A percentile compares a stretch with the other conserved stretches of the same genome.
Evolutionary conservation across 257 asterid genomes (phyloP).

Genomic region (Penstemon davidsonii): DNA sequence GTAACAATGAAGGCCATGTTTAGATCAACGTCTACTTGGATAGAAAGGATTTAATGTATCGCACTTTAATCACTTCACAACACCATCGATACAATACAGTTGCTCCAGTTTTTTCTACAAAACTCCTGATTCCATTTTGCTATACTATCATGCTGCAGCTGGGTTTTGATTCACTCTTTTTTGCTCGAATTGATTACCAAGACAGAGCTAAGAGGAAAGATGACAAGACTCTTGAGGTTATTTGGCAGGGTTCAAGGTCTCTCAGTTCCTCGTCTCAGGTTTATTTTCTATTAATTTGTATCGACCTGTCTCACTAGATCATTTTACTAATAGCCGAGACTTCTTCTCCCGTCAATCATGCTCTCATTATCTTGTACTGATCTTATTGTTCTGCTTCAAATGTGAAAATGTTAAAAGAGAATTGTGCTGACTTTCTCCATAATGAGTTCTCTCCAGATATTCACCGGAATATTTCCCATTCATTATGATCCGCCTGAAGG

Average conservation of each 20-base stretch:
- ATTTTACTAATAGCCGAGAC: slow-evolving; percentile 19
- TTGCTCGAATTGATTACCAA: slow-evolving; percentile 85
- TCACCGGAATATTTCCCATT: slow-evolving; percentile 69
- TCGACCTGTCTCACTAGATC: slow-evolving; percentile 7
- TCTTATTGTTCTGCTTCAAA: slow-evolving; percentile 7
- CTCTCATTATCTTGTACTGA: slow-evolving; percentile 3
- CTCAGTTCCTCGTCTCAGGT: slow-evolving; percentile 82
- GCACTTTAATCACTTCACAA: slow-evolving; percentile 6
- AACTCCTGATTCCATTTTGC: slow-evolving; percentile 27
- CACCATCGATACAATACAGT: neutral
- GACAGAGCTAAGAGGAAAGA: slow-evolving; percentile 65
- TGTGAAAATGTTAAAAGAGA: slow-evolving; percentile 11
- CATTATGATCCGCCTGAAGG: slow-evolving; percentile 82
- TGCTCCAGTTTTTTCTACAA: neutral
- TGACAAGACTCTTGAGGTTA: slow-evolving; percentile 71
- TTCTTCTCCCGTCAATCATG: slow-evolving; percentile 1
- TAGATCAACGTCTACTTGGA: neutral
- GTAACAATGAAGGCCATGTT: neutral
- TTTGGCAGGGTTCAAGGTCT: slow-evolving; percentile 79
- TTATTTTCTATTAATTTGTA: slow-evolving; percentile 19
- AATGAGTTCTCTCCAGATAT: slow-evolving; percentile 52
- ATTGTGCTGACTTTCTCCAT: slow-evolving; percentile 28
- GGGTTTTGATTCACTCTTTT: slow-evolving; percentile 78
- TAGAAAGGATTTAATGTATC: slow-evolving; percentile 3
- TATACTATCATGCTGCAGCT: slow-evolving; percentile 46